Evolutionary conservation across 768 basidiomycete species (phyloP), one percentile per base, ranked within the genome.

Genomic region (Boletus sensibilis): DNA sequence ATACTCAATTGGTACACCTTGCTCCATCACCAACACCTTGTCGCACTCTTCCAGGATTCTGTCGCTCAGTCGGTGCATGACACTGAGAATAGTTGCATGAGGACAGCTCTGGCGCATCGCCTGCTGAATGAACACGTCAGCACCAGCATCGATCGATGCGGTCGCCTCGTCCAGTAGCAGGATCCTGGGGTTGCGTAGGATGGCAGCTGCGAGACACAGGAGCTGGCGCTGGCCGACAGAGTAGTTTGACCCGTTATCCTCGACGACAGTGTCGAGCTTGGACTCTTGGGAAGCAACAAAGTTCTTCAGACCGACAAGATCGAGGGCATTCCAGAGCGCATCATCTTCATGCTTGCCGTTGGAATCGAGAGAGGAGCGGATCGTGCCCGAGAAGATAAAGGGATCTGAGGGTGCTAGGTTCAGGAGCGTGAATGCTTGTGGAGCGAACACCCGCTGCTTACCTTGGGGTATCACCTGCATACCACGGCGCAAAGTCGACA

Each of bases 141-240:
- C 77, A 35, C 94, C 86, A 6, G 94, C 82, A 71, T 97, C 94
- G 53, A 98, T 79, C 31, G 88, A 87, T 13, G 87, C 89, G 1
- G 68, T 71, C 34, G 70, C 69, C 56, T 72, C 70, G 55, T 72
- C 70, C 57, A 72, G 53, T 4, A 71, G 56, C 7, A 72, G 50
- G 42, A 72, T 72, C 43, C 50, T 67, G 21, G 68, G 71, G 43
- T 72, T 68, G 45, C 71, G 65, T 1, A 72, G 59, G 57, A 70
- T 66, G 40, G 68, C 69, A 38, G 57, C 62, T 21, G 70, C 68
- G 40, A 72, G 85, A 16, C 91, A 90, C 27, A 98, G 69, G 11
- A 95, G 74, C 73, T 97, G 95, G 65, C 84, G 83, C 76, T 98
- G 95, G 7, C 95, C 95, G 40, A 96, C 96, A 60, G 89, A 92